Percentiles rank a stretch among this genome's conserved stretches.
These are phyloP conservation scores for Irpex sp. DNA, from an alignment of 1,284 basidiomycete species.

Conservation along the genomic window DNA sequence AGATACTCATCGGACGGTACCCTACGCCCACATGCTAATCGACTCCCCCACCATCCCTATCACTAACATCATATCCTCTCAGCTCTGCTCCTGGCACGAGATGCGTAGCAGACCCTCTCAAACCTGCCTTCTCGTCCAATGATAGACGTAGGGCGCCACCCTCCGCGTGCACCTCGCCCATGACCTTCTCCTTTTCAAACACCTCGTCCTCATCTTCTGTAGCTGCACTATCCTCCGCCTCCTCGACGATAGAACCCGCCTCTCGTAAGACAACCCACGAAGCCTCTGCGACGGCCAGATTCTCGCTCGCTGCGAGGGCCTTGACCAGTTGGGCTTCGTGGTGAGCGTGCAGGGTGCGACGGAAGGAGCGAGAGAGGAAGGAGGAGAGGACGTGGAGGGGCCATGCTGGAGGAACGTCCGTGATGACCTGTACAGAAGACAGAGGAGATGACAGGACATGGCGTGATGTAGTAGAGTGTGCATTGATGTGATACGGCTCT, in stretches of 20 bases:
- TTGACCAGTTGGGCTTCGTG: conserved; percentile 75
- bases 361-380: conserved; percentile 76
- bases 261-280: conserved; percentile 55
- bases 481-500: no score
- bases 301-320: conserved; percentile 66
- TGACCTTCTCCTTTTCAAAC: conserved; percentile 6
- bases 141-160: background rate
- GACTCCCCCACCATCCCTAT: background rate
- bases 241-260: conserved; percentile 66
- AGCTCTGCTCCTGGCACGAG: background rate
- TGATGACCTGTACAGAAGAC: conserved; percentile 53
- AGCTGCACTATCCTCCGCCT: conserved; percentile 35
- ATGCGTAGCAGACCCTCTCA: background rate
- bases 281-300: conserved; percentile 56
- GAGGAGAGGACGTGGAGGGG: conserved; percentile 67
- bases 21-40: background rate
- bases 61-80: background rate
- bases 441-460: no score
- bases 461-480: no score
- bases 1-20: background rate
- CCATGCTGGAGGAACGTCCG: conserved; percentile 73
- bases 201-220: conserved; percentile 19
- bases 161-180: background rate
- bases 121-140: background rate
- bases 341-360: conserved; percentile 66